Conservation (phyloP, 164 flowering plant genomes). For the Akebia trifoliata region DNA sequence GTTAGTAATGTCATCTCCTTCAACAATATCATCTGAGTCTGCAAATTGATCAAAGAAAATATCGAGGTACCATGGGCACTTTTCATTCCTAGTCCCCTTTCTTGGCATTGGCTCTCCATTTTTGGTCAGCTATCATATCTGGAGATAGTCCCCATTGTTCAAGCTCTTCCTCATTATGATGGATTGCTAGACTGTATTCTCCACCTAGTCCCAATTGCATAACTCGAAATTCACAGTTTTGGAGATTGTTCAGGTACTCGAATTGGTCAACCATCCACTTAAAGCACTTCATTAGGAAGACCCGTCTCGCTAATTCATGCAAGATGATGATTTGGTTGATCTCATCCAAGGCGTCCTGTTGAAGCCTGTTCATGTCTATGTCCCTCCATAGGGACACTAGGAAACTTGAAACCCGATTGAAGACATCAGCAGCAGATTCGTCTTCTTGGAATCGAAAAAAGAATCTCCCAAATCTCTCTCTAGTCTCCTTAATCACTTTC, state of each 20-base stretch:
- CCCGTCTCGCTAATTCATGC: constrained; percentile 73
- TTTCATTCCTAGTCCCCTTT: constrained; percentile 55
- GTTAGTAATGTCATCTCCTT: constrained; percentile 8
- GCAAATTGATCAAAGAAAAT: constrained; percentile 51
- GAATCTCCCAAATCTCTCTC: constrained; percentile 85
- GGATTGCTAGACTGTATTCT: constrained; percentile 84
- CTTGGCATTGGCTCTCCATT: constrained; percentile 58
- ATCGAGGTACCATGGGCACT: constrained; percentile 61
- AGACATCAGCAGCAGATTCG: constrained; percentile 97
- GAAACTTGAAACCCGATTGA: constrained; percentile 92
- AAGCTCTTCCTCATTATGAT: constrained; percentile 73
- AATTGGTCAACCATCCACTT: constrained; percentile 98
- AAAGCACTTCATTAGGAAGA: constrained; percentile 93
- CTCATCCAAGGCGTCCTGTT: constrained; percentile 35
- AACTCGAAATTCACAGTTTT: constrained; percentile 70
- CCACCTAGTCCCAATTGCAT: constrained; percentile 84
- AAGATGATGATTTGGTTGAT: constrained; percentile 67
- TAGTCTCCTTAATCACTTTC: constrained; percentile 58
- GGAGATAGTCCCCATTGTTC: constrained; percentile 77
- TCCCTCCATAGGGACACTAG: constrained; percentile 95
- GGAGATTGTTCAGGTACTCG: constrained; percentile 63
- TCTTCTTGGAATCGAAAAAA: constrained; percentile 95
- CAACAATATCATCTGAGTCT: constrained; percentile 38
- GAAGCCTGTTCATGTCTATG: constrained; percentile 77
- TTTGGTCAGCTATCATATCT: constrained; percentile 84